Percentiles rank a stretch among this genome's conserved stretches.
phyloP scores from a whole-genome alignment of 768 basidiomycete genomes.

The Clathrus columnatus region DNA sequence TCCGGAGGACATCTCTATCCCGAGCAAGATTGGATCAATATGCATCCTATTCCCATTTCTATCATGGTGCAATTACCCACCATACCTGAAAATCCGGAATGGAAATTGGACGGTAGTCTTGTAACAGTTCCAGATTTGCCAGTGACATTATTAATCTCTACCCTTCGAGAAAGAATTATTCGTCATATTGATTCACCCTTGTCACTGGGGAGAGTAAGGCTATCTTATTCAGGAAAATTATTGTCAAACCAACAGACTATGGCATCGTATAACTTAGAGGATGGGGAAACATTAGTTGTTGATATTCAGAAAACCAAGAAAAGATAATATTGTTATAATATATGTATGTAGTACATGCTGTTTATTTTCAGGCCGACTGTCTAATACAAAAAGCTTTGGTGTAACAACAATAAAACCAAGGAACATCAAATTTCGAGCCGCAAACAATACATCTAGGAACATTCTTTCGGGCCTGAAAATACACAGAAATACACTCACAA shows the following conservation, averaged over 20 bases:
- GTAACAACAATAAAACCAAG: neutral
- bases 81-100: slow-evolving; percentile 80
- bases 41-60: slow-evolving; percentile 87
- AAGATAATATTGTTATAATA: slow-evolving; percentile 27
- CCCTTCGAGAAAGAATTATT: slow-evolving; percentile 82
- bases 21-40: slow-evolving; percentile 81
- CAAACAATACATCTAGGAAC: neutral
- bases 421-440: neutral
- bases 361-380: too few species aligned
- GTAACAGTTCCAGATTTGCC: slow-evolving; percentile 78
- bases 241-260: slow-evolving; percentile 81
- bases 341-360: neutral
- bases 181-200: slow-evolving; percentile 71
- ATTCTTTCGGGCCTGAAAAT: too few species aligned
- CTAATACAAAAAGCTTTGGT: neutral
- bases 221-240: slow-evolving; percentile 77
- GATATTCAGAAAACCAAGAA: slow-evolving; percentile 71
- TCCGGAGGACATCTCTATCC: slow-evolving; percentile 79
- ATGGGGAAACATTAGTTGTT: slow-evolving; percentile 76
- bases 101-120: slow-evolving; percentile 79
- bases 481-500: neutral
- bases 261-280: slow-evolving; percentile 83
- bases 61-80: slow-evolving; percentile 77
- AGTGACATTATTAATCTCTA: slow-evolving; percentile 76
- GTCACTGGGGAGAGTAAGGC: slow-evolving; percentile 68